Evolutionary conservation across 2,329 filamentous ascomycete species (phyloP), one percentile per base, ranked within the genome.

Genomic region (Fusarium sp.): DNA sequence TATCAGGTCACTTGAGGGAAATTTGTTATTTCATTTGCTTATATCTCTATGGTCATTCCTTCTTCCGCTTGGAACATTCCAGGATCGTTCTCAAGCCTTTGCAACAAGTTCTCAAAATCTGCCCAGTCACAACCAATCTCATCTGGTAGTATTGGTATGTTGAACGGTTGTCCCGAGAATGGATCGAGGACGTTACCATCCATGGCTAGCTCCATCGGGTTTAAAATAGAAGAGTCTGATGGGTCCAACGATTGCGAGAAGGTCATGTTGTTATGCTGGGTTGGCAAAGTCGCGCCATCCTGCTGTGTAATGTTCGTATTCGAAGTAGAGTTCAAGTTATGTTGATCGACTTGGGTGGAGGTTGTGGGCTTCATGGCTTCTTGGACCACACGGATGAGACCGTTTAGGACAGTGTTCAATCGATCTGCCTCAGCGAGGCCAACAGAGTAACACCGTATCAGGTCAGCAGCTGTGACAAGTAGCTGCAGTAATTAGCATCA

Each of bases 51-150:
- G 9, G 13, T 13, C 34, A 63, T 57, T 1, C 34, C 49, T 12
- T 63, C 58, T 2, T 62, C 57, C 0, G 16, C 4, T 0, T 18
- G 25, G 13, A 63, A 63, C 2, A 63, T 5, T 0, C 8, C 12
- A 4, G 26, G 30, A 9, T 63, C 49, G 6, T 5, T 57, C 30
- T 63, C 60, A 21, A 63, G 30, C 1, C 60, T 56, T 6, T 63
- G 60, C 2, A 63, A 18, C 0, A 63, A n/a, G 5, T 49, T 49
- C 43, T 63, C 58, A 49, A 63, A 63, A 1, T 63, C 60, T 0
- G 49, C 60, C 60, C 60, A 63, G 11, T 63, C 58, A 2, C 60
- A 63, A 0, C 60, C 60, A 34, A 63, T 63, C 1, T 63, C 60
- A 8, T 63, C 60, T 1, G 60, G 60, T 0, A 63, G 7, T 12